Percentiles rank a stretch among this genome's conserved stretches.
These are phyloP conservation scores for Allium fistulosum DNA, from an alignment of 106 monocot species.

Conservation along the genomic window DNA sequence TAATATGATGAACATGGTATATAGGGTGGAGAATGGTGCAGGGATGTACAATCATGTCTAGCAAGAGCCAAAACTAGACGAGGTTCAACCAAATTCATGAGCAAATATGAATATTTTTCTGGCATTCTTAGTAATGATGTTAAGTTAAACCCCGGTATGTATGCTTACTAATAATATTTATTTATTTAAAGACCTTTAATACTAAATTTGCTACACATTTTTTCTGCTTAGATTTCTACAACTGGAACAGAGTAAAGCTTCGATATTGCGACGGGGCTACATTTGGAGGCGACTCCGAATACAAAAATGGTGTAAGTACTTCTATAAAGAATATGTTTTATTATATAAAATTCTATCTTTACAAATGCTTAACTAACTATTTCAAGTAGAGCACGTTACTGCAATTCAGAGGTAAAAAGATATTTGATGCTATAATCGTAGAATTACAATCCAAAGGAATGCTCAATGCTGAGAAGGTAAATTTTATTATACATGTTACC, in stretches of 20 bases:
- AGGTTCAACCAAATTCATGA: slow-evolving; percentile 69
- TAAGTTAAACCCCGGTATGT: slow-evolving; percentile 58
- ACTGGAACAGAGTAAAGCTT: slow-evolving; percentile 89
- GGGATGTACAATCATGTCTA: slow-evolving; percentile 43
- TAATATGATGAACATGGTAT: neutral
- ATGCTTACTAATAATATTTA: neutral
- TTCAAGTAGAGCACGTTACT: slow-evolving; percentile 33
- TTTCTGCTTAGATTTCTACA: slow-evolving; percentile 60
- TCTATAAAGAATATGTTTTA: neutral
- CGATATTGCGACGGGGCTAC: slow-evolving; percentile 91
- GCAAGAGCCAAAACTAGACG: slow-evolving; percentile 40
- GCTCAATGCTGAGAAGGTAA: slow-evolving; percentile 54
- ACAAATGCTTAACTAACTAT: neutral
- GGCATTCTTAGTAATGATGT: slow-evolving; percentile 64
- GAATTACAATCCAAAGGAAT: slow-evolving; percentile 73
- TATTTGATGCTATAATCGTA: slow-evolving; percentile 64
- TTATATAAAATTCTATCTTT: no score
- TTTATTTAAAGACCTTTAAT: neutral
- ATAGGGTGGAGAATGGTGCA: slow-evolving; percentile 93
- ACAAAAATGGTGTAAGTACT: slow-evolving; percentile 39
- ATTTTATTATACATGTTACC: no score
- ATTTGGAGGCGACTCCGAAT: slow-evolving; percentile 74
- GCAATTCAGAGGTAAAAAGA: slow-evolving; percentile 82
- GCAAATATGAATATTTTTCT: slow-evolving; percentile 43
- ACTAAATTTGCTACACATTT: neutral